Conservation (phyloP, 2,329 filamentous ascomycete genomes). For the Alternaria longipes region DNA sequence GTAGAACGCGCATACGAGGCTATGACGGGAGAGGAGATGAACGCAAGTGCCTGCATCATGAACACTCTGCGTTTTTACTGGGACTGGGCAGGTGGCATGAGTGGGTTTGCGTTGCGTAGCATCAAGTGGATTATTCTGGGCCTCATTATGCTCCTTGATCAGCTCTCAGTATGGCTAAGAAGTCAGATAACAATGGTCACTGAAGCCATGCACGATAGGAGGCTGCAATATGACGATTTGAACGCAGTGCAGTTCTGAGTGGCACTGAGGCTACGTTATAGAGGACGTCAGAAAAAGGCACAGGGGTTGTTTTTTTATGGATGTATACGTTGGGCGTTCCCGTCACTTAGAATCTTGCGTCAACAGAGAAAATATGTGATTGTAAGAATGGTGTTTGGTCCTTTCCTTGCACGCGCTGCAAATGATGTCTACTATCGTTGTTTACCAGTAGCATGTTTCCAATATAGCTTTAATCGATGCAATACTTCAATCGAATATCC, state of each 20-base stretch:
- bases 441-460: not conserved
- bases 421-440: not conserved
- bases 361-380: not conserved
- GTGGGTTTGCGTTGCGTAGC: not conserved
- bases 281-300: not conserved
- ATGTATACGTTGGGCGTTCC: not conserved
- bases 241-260: not conserved
- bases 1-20: not conserved
- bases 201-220: not conserved
- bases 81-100: not conserved
- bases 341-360: not conserved
- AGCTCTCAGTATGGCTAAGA: not conserved
- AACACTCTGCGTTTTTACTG: not conserved
- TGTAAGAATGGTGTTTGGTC: not conserved
- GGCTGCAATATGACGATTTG: not conserved
- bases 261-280: not conserved
- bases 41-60: not conserved
- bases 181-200: not conserved
- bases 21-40: not conserved
- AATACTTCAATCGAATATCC: too few species aligned
- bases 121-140: not conserved
- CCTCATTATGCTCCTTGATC: not conserved
- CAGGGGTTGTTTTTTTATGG: accelerated
- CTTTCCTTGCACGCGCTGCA: not conserved
- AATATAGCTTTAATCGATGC: not conserved